A percentile compares a stretch with the other conserved stretches of the same genome.
Evolutionary conservation across 345 rosid species (phyloP).

Genomic region (Eucalyptus brandiana): DNA sequence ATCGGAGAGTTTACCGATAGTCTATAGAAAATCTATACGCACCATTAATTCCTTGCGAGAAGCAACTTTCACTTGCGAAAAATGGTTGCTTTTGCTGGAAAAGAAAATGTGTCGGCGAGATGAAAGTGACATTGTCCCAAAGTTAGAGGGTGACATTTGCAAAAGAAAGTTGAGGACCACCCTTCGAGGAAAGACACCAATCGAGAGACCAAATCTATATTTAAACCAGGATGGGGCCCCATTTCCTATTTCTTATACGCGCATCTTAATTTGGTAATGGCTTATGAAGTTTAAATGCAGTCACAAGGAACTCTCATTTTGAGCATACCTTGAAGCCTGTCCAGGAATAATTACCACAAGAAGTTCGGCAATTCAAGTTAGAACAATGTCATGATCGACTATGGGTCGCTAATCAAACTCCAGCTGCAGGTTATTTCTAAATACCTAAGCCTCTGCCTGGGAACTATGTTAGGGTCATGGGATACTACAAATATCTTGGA

Average conservation of each 20-base stretch:
- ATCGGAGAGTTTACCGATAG: background rate
- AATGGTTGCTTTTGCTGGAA: background rate
- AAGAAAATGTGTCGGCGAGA: background rate
- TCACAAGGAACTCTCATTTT: background rate
- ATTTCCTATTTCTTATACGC: background rate
- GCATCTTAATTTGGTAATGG: background rate
- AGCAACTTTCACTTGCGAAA: background rate
- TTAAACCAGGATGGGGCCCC: background rate
- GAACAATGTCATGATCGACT: background rate
- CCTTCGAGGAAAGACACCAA: background rate
- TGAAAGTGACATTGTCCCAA: background rate
- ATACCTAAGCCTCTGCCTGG: background rate
- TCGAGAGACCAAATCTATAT: background rate
- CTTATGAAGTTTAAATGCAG: background rate
- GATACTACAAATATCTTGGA: background rate
- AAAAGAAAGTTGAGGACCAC: background rate
- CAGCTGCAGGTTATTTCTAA: background rate
- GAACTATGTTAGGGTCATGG: background rate
- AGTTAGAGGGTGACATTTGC: background rate
- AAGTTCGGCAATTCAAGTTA: background rate
- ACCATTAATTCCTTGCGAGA: background rate
- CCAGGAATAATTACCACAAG: background rate
- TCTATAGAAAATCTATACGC: background rate
- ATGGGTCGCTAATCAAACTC: background rate
- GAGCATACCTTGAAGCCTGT: background rate